These are phyloP conservation scores for Brassica nigra DNA, from an alignment of 345 rosid genomes.

Conservation along the genomic window DNA sequence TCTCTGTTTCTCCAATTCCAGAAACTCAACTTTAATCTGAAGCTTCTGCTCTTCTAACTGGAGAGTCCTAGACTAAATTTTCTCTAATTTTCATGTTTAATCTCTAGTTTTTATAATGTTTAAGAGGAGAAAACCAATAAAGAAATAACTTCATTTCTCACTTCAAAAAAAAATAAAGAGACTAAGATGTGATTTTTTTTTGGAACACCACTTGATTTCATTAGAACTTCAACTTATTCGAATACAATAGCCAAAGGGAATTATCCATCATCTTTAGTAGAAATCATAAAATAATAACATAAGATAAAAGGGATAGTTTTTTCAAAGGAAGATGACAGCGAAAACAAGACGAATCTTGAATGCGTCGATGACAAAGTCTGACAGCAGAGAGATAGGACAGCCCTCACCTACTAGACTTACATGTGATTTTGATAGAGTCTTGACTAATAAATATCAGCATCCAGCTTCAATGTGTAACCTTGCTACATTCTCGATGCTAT, in stretches of 20 bases:
- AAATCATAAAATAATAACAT: background rate
- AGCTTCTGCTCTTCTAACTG: conserved; percentile 83
- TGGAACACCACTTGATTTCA: background rate
- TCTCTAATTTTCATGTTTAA: background rate
- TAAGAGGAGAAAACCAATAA: background rate
- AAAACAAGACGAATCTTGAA: background rate
- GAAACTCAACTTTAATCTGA: conserved; percentile 68
- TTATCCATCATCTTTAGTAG: background rate
- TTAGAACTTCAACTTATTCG: too few species aligned
- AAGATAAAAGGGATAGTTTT: background rate
- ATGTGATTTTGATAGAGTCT: background rate
- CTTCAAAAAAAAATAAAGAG: background rate
- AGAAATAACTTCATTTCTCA: background rate
- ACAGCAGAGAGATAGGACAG: background rate
- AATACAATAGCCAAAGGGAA: background rate
- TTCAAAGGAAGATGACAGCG: background rate
- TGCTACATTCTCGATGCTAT: conserved; percentile 9
- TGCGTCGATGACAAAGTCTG: background rate
- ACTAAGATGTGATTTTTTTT: background rate
- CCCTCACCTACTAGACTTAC: background rate
- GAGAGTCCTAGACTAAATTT: conserved; percentile 52
- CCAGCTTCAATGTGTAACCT: background rate
- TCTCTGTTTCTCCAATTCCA: conserved; percentile 84
- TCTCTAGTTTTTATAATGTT: background rate
- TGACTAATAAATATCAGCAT: background rate